Conservation (phyloP, 2,329 filamentous ascomycete genomes). For the Aureobasidium sp. region DNA sequence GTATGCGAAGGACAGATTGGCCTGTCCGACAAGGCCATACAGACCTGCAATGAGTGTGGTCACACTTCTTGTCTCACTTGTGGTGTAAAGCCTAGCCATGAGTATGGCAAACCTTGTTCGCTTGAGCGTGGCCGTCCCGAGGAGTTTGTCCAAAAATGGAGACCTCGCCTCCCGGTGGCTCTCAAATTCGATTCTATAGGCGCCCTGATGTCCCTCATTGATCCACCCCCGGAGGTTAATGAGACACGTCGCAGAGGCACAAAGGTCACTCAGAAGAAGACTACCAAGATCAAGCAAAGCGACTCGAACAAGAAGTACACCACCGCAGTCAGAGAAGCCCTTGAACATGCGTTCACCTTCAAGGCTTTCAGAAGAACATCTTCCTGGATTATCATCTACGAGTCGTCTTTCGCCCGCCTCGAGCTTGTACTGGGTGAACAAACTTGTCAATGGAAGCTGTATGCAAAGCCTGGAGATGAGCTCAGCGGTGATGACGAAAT, state of each 20-base stretch:
- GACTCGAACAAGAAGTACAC: slow-evolving; percentile 22
- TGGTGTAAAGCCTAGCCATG: slow-evolving; percentile 48
- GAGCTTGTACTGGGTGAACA: slow-evolving; percentile 28
- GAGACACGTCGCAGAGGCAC: neutral
- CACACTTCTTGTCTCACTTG: slow-evolving; percentile 51
- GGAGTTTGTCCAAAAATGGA: slow-evolving; percentile 40
- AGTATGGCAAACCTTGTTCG: slow-evolving; percentile 27
- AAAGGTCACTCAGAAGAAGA: neutral
- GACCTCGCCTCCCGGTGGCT: slow-evolving; percentile 35
- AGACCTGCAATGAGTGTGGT: slow-evolving; percentile 45
- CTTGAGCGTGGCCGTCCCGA: slow-evolving; percentile 33
- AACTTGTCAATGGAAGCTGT: slow-evolving; percentile 26
- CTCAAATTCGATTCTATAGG: slow-evolving; percentile 15
- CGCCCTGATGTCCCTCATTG: neutral
- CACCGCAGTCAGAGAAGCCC: slow-evolving; percentile 26
- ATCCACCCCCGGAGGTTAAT: neutral
- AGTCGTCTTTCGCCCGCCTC: slow-evolving; percentile 31
- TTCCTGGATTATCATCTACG: slow-evolving; percentile 39
- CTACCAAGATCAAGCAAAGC: neutral
- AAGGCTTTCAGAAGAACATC: slow-evolving; percentile 26
- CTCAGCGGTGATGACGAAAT: slow-evolving; percentile 18
- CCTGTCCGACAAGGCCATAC: slow-evolving; percentile 35
- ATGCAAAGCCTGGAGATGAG: slow-evolving; percentile 19
- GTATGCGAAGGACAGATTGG: slow-evolving; percentile 48
- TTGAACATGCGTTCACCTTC: slow-evolving; percentile 31